Conservation (phyloP, 257 asterid genomes). For the Echium plantagineum region DNA sequence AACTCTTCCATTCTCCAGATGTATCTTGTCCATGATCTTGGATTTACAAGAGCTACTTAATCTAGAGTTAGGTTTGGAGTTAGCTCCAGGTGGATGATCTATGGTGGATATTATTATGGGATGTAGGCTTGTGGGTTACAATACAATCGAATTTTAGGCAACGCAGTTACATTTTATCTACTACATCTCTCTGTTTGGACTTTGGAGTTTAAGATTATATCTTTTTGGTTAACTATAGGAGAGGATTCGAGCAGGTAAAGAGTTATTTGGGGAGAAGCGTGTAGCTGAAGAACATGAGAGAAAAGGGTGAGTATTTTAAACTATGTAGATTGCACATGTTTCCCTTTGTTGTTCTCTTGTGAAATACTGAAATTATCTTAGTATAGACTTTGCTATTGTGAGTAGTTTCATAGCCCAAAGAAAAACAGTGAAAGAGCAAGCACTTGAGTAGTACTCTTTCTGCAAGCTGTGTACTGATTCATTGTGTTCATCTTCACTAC, state of each 20-base stretch:
- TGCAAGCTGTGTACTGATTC: no score
- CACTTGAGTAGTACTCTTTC: no score
- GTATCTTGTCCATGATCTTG: conserved; percentile 21
- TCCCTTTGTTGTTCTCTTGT: conserved; percentile 10
- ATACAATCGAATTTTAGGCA: no score
- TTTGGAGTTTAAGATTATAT: background rate
- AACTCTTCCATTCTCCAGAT: conserved; percentile 74
- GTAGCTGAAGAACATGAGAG: conserved; percentile 56
- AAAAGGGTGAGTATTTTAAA: conserved; percentile 31
- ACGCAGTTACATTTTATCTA: no score
- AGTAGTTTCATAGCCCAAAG: conserved; percentile 33
- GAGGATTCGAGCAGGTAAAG: conserved; percentile 47
- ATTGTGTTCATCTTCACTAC: no score
- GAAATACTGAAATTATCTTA: conserved; percentile 30
- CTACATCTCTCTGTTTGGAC: background rate
- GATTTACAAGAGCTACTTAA: no score
- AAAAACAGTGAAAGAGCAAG: conserved; percentile 55
- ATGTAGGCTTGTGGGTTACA: background rate
- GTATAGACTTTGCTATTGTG: conserved; percentile 10
- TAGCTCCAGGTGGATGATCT: no score
- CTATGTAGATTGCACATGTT: background rate
- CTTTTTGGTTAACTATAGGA: conserved; percentile 27
- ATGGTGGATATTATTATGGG: no score
- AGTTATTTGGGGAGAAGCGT: conserved; percentile 33
- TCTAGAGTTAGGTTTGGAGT: no score